Evolutionary conservation across 306 rosid genomes (phyloP), one percentile per base, ranked within the genome.

Genomic region (Lupinus albus): DNA sequence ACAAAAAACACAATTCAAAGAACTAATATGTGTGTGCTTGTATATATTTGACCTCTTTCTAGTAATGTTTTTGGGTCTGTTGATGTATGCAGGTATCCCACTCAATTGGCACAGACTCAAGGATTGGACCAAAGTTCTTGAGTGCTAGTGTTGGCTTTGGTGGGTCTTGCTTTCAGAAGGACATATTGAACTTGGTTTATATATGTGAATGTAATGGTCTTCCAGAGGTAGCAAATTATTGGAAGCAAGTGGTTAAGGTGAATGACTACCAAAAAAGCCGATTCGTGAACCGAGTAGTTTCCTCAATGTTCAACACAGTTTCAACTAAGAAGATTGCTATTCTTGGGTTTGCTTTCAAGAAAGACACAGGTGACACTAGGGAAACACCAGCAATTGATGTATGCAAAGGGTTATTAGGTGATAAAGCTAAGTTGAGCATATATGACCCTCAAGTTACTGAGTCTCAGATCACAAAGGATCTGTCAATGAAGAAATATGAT

Each of bases 121-220:
- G 97, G 76, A 80, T 91, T 14, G 97, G 95, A 8, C 86, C 91
- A 0, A 91, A 88, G 67, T 91, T 91, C 80, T 66, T 91, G 67
- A 88, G 81, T 61, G 90, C 87, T 7, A 91, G 97, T 13, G 97
- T 86, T 62, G 97, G 97, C 3, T 91, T 91, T 25, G 97, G 97
- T 9, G 97, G 97, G 6, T 91, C 95, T 21, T 91, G 97, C 82
- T 91, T 91, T 63, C 97, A 91, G 78, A 91, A 91, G 84, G 97
- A 91, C 25, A 91, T 91, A 39, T 12, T 91, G 64, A 88, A 91
- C 85, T 75, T 88, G 81, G 95, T 88, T 56, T 91, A 91, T 20
- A 91, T 91, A 51, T 91, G 97, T 7, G 95, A 91, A 75, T 91
- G 97, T 56, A 86, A 91, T 79, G 95, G 95, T 42, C 92, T 91